These are phyloP conservation scores for Claviceps fusiformis DNA, from an alignment of 2,329 filamentous ascomycete species.

Conservation along the genomic window DNA sequence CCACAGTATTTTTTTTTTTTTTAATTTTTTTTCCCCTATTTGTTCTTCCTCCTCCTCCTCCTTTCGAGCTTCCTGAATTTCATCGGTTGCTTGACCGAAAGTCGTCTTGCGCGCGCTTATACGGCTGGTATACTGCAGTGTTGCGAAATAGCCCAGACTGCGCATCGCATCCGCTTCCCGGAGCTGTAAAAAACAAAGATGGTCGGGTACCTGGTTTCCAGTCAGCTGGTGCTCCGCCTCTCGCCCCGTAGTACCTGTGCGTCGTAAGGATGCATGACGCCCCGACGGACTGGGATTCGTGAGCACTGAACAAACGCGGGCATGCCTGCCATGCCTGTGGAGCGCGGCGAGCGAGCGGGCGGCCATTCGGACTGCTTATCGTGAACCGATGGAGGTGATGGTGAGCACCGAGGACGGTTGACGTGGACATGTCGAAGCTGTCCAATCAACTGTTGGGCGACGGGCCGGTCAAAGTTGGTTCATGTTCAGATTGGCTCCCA, in stretches of 20 bases:
- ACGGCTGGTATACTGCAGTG: not conserved
- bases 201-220: not conserved
- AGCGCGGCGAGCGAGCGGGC: not conserved
- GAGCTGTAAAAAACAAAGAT: not conserved
- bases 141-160: not conserved
- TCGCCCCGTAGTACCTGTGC: not conserved
- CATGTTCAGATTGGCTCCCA: not conserved
- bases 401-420: not conserved
- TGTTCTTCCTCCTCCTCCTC: not conserved
- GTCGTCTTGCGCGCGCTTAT: not conserved
- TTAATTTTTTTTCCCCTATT: not conserved
- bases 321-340: not conserved
- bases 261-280: not conserved
- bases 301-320: not conserved
- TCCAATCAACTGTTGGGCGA: not conserved
- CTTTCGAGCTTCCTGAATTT: not conserved
- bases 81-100: not conserved
- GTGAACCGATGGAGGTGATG: too few relatives aligned
- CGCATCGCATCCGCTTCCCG: not conserved
- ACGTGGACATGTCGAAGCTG: not conserved
- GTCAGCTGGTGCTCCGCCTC: not conserved
- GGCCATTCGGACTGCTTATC: not conserved
- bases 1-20: not conserved
- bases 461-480: not conserved
- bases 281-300: not conserved